Evolutionary conservation across 208 protist species (phyloP), one percentile per base, ranked within the genome.

Genomic region (Lotmaria passim): DNA sequence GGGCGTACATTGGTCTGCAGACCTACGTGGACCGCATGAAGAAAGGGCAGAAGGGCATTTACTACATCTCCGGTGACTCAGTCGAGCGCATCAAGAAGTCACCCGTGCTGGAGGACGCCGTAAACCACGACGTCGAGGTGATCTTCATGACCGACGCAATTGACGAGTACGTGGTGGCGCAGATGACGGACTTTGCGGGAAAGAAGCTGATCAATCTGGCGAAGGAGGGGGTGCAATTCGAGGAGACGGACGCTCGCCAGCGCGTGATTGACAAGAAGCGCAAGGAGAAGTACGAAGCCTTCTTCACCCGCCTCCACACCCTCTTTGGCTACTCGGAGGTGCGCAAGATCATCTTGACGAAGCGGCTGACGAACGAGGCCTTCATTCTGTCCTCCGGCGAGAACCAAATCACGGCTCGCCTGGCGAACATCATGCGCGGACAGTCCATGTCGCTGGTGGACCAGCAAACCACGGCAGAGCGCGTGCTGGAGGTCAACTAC

Each of bases 401-500:
- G 34, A 98, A 88, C 59, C 98, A 98, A 52, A 83, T 98, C 69
- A 97, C 97, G n/a, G 98, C 98, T 33, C 98, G 98, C 51, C 97
- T 99, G 93, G 93, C 97, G 47, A 93, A 96, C 66, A 96, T 99
- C 64, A 93, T 99, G 66, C 97, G 98, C 53, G 86, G 89, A 17
- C 99, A 99, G 86, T 89, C 95, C 7, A 76, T 98, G 39, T 73
- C 83, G 53, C 39, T 55, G n/a, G 82, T 87, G 31, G 47, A 38
- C 3, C 44, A 78, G n/a, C 64, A 68, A 17, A 66, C 83, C 33
- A 80, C 76, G 24, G 85, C 89, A 26, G 86, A 96, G 72, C 95
- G 93, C 53, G 98, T 97, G 38, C 73, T 99, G 46, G 98, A 99
- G 87, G 82, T 99, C 73, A 99, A 99, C 92, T 93, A 98, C 56